Conservation (phyloP, 116 monocot species). For the Iris pallida region DNA sequence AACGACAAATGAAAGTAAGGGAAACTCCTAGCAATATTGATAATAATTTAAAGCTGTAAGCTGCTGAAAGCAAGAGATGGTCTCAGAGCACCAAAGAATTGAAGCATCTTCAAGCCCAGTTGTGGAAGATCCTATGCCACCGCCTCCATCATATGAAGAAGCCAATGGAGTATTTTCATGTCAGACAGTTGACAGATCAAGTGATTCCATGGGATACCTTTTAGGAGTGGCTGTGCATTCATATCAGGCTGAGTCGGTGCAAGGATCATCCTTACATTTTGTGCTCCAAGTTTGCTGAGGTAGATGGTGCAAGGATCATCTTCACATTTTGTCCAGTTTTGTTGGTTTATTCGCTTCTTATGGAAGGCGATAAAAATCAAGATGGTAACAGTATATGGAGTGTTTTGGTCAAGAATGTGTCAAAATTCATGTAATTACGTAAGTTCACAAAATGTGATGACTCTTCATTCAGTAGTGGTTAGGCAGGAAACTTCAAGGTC, state of each 20-base stretch:
- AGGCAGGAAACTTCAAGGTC: too few relatives aligned
- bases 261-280: too few relatives aligned
- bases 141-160: constrained; percentile 50
- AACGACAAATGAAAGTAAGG: constrained; percentile 71
- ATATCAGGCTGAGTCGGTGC: constrained; percentile 81
- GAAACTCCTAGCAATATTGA: constrained; percentile 72
- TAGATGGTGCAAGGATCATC: too few relatives aligned
- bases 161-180: constrained; percentile 56
- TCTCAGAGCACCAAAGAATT: constrained; percentile 32
- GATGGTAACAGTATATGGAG: too few relatives aligned
- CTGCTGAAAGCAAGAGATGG: constrained; percentile 73
- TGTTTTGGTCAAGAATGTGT: too few relatives aligned
- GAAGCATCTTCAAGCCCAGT: constrained; percentile 18
- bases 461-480: too few relatives aligned
- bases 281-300: too few relatives aligned
- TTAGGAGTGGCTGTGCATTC: constrained; percentile 88
- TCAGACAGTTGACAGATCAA: constrained; percentile 34
- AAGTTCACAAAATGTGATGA: too few relatives aligned
- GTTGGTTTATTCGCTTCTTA: too few relatives aligned
- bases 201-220: constrained; percentile 65
- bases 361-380: too few relatives aligned
- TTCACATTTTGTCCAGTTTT: too few relatives aligned
- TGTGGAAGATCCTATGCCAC: constrained; percentile 21
- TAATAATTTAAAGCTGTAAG: constrained; percentile 69
- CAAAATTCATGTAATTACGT: too few relatives aligned